Percentiles rank a stretch among this genome's conserved stretches.
Evolutionary conservation across 2,329 filamentous ascomycete species (phyloP).

Genomic region (Ceratocystis ficicola): DNA sequence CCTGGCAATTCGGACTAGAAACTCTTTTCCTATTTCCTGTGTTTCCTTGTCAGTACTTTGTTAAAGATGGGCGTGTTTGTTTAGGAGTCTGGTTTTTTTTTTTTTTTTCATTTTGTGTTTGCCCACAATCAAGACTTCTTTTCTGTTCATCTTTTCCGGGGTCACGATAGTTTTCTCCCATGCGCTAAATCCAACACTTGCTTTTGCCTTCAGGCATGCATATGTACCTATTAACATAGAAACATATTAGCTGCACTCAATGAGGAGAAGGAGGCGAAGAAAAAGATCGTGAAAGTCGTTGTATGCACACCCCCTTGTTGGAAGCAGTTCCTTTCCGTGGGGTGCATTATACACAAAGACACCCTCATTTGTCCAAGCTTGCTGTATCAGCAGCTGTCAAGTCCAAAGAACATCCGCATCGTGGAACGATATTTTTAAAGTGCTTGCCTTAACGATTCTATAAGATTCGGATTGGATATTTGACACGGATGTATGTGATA

Average conservation of each 20-base stretch:
- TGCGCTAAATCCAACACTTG: background rate
- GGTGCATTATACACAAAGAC: background rate
- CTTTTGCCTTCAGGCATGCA: background rate
- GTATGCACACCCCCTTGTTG: constrained; percentile 15
- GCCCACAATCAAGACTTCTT: background rate
- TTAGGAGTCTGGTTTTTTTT: background rate
- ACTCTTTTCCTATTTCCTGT: background rate
- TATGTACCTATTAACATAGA: constrained; percentile 6
- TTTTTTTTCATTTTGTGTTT: background rate
- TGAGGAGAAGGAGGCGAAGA: background rate
- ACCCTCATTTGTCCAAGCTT: background rate
- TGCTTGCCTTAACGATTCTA: constrained; percentile 4
- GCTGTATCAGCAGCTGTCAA: background rate
- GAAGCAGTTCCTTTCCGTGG: background rate
- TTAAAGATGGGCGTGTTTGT: background rate
- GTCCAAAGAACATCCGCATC: background rate
- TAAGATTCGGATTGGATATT: background rate
- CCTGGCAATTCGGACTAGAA: background rate
- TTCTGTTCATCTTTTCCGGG: background rate
- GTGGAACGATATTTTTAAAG: background rate
- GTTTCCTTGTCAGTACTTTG: background rate
- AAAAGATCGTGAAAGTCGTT: constrained; percentile 18
- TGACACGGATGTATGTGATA: background rate
- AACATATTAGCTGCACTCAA: background rate
- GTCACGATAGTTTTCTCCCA: constrained; percentile 6